These are phyloP conservation scores for Penicillium psychrosexuale DNA, from an alignment of 2,329 filamentous ascomycete genomes.

Conservation along the genomic window DNA sequence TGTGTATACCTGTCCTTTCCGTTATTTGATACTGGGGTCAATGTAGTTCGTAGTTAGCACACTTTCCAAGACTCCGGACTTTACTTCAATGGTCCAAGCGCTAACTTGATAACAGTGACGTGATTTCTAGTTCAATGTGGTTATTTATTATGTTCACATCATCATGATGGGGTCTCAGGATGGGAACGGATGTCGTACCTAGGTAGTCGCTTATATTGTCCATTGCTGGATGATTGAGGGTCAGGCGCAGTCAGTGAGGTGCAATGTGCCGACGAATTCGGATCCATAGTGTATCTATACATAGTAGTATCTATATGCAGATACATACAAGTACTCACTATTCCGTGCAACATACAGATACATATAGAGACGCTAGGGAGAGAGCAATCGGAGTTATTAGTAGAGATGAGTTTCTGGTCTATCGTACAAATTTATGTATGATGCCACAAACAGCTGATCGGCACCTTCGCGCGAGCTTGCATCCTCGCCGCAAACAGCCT, in stretches of 20 bases:
- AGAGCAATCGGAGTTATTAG: not conserved
- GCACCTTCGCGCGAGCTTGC: not conserved
- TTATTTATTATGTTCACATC: slow-evolving; percentile 1
- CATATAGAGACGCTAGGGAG: not conserved
- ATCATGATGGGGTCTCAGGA: slow-evolving; percentile 4
- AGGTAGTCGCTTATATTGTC: slow-evolving; percentile 6
- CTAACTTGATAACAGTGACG: slow-evolving; percentile 6
- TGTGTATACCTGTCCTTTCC: slow-evolving; percentile 7
- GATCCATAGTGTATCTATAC: not conserved
- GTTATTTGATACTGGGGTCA: not conserved
- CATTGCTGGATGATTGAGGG: not conserved
- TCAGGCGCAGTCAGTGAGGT: not conserved
- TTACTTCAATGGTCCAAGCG: slow-evolving; percentile 3
- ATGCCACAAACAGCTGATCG: not conserved
- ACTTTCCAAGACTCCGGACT: not conserved
- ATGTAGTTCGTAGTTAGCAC: not conserved
- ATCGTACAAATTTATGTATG: not conserved
- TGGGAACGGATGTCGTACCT: not conserved
- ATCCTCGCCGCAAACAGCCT: slow-evolving; percentile 4
- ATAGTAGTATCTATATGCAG: not conserved
- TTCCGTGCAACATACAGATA: not conserved
- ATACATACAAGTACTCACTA: not conserved
- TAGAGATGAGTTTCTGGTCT: not conserved
- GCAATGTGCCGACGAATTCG: not conserved
- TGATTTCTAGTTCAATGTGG: not conserved